These are phyloP conservation scores for Globisporangium megalacanthum DNA, from an alignment of 352 stramenopile genomes.

Conservation along the genomic window DNA sequence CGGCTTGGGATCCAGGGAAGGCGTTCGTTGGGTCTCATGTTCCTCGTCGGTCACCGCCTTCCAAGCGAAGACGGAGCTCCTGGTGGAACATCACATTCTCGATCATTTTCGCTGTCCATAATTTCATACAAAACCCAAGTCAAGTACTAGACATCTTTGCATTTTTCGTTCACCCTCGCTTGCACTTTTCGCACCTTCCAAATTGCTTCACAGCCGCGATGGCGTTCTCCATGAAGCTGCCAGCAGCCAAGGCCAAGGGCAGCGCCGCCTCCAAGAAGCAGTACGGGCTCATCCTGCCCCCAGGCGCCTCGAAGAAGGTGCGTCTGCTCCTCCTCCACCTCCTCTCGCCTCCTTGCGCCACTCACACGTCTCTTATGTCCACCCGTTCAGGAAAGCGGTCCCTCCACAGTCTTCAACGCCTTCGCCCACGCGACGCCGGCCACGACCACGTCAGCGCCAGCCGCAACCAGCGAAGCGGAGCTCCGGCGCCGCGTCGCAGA, in stretches of 20 bases:
- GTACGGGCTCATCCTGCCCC: conserved; percentile 18
- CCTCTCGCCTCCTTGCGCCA: neutral
- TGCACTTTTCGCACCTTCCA: no score
- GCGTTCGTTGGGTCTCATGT: no score
- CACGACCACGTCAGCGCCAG: neutral
- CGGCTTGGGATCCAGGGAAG: no score
- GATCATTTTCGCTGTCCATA: no score
- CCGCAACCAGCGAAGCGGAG: neutral
- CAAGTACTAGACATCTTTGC: no score
- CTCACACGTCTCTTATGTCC: neutral
- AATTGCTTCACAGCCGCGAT: conserved; percentile 3
- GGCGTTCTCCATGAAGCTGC: conserved; percentile 34
- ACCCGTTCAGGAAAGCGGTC: neutral
- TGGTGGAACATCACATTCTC: no score
- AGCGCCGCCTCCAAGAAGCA: conserved; percentile 13
- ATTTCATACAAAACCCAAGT: no score
- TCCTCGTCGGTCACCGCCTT: no score
- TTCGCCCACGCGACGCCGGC: conserved; percentile 1
- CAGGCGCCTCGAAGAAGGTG: conserved; percentile 9
- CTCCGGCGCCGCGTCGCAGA: conserved; percentile 26
- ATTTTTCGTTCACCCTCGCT: no score
- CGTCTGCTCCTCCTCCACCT: neutral
- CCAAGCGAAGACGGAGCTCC: no score
- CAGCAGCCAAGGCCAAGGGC: conserved; percentile 14
- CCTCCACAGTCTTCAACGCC: conserved; percentile 9